Evolutionary conservation across 1,284 basidiomycete genomes (phyloP).

Genomic region (Coriolopsis trogii): DNA sequence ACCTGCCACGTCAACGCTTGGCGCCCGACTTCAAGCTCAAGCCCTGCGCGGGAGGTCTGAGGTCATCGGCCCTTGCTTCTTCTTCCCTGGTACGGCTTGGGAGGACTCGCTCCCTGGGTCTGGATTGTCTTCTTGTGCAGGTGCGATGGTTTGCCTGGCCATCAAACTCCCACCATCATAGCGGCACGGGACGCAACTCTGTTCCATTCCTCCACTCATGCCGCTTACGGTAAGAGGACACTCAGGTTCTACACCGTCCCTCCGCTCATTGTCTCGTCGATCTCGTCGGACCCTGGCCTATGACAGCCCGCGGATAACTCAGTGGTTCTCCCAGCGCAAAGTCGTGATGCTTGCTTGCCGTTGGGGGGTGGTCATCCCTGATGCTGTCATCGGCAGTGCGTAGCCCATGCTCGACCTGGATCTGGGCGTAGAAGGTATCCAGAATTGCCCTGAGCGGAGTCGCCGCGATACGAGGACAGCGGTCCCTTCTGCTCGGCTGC

Average conservation of each 20-base stretch:
- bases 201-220: conserved; percentile 15
- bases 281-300: neutral
- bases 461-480: too few relatives aligned
- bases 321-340: too few relatives aligned
- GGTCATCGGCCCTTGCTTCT: conserved; percentile 11
- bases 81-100: conserved; percentile 7
- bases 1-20: conserved; percentile 13
- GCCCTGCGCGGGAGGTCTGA: neutral
- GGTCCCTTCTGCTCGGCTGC: too few relatives aligned
- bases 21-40: conserved; percentile 1
- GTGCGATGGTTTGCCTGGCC: conserved; percentile 1
- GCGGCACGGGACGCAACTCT: conserved; percentile 18
- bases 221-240: conserved; percentile 15
- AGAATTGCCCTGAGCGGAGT: too few relatives aligned
- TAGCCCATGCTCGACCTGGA: too few relatives aligned
- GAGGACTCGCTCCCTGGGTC: conserved; percentile 1
- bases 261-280: neutral
- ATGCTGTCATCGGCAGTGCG: too few relatives aligned
- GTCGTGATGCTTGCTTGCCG: too few relatives aligned
- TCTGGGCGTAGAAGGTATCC: too few relatives aligned
- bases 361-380: too few relatives aligned
- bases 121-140: conserved; percentile 3
- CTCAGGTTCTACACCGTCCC: conserved; percentile 7
- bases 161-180: conserved; percentile 22
- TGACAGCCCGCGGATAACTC: too few relatives aligned